Evolutionary conservation across 2,329 filamentous ascomycete genomes (phyloP).

Genomic region (Penicillium oxalicum): DNA sequence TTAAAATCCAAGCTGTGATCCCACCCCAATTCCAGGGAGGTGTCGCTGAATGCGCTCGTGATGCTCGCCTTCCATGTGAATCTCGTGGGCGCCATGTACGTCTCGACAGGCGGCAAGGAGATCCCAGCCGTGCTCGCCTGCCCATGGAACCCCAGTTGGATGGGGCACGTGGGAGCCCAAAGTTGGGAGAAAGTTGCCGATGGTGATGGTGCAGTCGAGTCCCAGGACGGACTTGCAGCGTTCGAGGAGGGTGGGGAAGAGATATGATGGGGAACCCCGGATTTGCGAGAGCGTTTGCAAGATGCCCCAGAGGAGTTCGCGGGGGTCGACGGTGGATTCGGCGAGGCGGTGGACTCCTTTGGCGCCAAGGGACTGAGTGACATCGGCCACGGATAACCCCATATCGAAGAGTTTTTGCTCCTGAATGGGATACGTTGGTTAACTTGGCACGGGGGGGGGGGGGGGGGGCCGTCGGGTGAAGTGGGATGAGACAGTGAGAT

Average conservation of each 20-base stretch:
- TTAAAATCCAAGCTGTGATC: conserved; percentile 5
- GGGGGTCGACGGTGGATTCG: conserved; percentile 28
- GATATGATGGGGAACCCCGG: conserved; percentile 35
- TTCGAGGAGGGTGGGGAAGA: conserved; percentile 30
- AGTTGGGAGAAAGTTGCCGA: conserved; percentile 24
- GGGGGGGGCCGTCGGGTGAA: neutral
- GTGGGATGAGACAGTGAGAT: too few relatives aligned
- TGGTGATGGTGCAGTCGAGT: conserved; percentile 27
- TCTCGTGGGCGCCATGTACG: conserved; percentile 2
- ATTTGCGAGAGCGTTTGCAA: conserved; percentile 34
- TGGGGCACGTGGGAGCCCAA: conserved; percentile 9
- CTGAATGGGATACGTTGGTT: conserved; percentile 10
- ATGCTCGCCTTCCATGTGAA: conserved; percentile 5
- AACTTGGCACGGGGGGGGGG: neutral
- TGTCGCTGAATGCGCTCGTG: conserved; percentile 3
- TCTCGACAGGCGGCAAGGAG: conserved; percentile 4
- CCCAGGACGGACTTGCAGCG: conserved; percentile 28
- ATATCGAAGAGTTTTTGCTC: conserved; percentile 37
- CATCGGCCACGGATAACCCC: conserved; percentile 29
- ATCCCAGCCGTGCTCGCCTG: conserved; percentile 15
- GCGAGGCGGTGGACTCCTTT: conserved; percentile 25
- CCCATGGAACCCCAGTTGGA: conserved; percentile 13
- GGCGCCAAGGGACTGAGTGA: conserved; percentile 27
- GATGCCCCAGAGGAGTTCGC: conserved; percentile 37
- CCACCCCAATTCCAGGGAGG: conserved; percentile 1